Evolutionary conservation across 1,284 basidiomycete species (phyloP), one percentile per base, ranked within the genome.

Genomic region (Pascua guehoae): DNA sequence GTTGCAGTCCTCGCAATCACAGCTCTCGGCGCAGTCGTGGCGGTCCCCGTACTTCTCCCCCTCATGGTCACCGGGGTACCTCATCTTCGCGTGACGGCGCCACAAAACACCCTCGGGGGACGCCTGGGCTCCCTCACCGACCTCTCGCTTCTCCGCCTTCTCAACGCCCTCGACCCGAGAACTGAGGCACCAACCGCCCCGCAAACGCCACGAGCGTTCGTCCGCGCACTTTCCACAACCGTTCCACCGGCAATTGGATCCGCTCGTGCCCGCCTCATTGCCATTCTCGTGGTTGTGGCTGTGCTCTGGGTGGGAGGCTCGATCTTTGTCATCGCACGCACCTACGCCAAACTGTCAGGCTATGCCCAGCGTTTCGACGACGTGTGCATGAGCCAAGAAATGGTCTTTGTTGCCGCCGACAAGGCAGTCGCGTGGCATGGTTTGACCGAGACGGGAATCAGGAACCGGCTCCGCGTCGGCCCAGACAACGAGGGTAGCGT

Each of bases 71-170:
- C 87, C 48, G 77, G 80, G 24, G 84, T 81, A 0, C 87, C 88
- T 1, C 90, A 88, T 73, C 74, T 88, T 38, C 82, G 82, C 4
- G 66, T 83, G 16, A 82, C 83, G 1, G 78, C 81, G 7, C 72
- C 79, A 0, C 64, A 76, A 0, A 77, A 82, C 10, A 63, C 66
- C 8, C 85, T 81, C 57, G 80, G 80, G 24, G 88, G 88, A 2
- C 79, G 80, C 5, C 85, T 84, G 57, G 87, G 87, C 2, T 83
- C 82, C 0, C 76, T 90, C 15, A 84, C 87, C 56, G 88, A 91
- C 67, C 81, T 91, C 50, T 88, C 86, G 56, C 71, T 91, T 16
- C 73, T 89, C 18, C 83, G 88, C 3, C 80, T 91, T 5, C 74
- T 91, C 42, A 81, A 84, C 39, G 72, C 86, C 14, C 75, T 88